Percentiles rank a stretch among this genome's conserved stretches.
Evolutionary conservation across 768 basidiomycete species (phyloP).

Genomic region (Suillus fuscotomentosus): DNA sequence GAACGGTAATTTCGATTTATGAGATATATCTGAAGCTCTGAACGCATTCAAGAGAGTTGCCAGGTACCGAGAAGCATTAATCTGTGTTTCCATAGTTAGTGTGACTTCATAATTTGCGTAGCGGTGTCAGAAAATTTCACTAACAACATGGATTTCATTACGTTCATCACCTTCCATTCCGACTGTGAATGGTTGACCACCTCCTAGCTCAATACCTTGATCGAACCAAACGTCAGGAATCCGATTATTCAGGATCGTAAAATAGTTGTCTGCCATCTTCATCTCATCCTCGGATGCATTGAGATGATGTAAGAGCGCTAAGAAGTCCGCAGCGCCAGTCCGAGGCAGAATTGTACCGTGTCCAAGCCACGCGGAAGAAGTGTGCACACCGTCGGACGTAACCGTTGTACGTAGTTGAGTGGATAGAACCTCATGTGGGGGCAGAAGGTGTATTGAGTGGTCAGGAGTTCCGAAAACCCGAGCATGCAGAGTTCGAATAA

Average conservation of each 20-base stretch:
- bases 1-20: neutral
- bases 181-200: conserved; percentile 61
- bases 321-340: conserved; percentile 43
- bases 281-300: conserved; percentile 47
- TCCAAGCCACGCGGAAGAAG: conserved; percentile 66
- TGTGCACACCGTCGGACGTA: conserved; percentile 39
- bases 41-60: conserved; percentile 28
- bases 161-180: conserved; percentile 56
- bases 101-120: conserved; percentile 3
- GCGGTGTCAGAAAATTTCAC: conserved; percentile 20
- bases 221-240: conserved; percentile 65
- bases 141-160: conserved; percentile 58
- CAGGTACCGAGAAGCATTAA: conserved; percentile 44
- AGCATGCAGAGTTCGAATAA: conserved; percentile 49
- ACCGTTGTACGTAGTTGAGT: conserved; percentile 46
- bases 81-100: conserved; percentile 27
- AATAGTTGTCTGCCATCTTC: conserved; percentile 74
- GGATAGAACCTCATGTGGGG: conserved; percentile 60
- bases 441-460: conserved; percentile 50
- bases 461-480: conserved; percentile 31
- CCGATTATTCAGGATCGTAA: conserved; percentile 53
- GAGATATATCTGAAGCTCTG: neutral
- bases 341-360: conserved; percentile 56
- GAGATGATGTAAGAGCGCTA: conserved; percentile 44
- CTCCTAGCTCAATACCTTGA: conserved; percentile 57